Evolutionary conservation across 2,329 filamentous ascomycete species (phyloP).

Genomic region (Truncatella angustata): DNA sequence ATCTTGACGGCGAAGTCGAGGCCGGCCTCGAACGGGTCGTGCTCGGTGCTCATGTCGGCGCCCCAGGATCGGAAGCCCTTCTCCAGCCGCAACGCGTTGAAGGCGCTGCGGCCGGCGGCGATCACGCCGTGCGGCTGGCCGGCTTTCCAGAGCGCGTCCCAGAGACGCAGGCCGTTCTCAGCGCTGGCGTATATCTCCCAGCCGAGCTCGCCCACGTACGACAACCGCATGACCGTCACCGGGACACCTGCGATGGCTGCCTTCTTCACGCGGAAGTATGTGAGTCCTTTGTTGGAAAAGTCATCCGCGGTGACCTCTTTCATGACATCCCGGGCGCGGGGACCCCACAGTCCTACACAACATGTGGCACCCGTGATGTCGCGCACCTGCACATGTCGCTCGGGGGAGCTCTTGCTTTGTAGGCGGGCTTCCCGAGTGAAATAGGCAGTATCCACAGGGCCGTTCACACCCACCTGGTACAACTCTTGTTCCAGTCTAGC

Average conservation of each 20-base stretch:
- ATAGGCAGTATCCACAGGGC: constrained; percentile 52
- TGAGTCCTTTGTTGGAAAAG: constrained; percentile 43
- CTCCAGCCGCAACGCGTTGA: constrained; percentile 58
- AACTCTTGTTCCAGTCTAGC: constrained; percentile 46
- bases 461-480: constrained; percentile 58
- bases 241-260: constrained; percentile 53
- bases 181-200: constrained; percentile 63
- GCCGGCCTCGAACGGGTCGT: constrained; percentile 59
- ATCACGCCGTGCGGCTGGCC: constrained; percentile 55
- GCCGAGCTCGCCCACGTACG: constrained; percentile 59
- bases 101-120: constrained; percentile 56
- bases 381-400: constrained; percentile 47
- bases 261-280: constrained; percentile 48
- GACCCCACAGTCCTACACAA: constrained; percentile 63
- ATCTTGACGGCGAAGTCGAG: constrained; percentile 47
- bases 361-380: constrained; percentile 61
- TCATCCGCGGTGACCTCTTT: constrained; percentile 41
- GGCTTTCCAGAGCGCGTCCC: constrained; percentile 56
- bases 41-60: constrained; percentile 58
- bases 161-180: constrained; percentile 55
- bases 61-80: constrained; percentile 58
- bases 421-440: constrained; percentile 49
- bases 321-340: constrained; percentile 51
- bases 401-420: constrained; percentile 39
- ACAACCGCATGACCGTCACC: constrained; percentile 53